These are phyloP conservation scores for Isabelozyma pseudorhagii DNA, from an alignment of 805 yeast species.

Conservation along the genomic window DNA sequence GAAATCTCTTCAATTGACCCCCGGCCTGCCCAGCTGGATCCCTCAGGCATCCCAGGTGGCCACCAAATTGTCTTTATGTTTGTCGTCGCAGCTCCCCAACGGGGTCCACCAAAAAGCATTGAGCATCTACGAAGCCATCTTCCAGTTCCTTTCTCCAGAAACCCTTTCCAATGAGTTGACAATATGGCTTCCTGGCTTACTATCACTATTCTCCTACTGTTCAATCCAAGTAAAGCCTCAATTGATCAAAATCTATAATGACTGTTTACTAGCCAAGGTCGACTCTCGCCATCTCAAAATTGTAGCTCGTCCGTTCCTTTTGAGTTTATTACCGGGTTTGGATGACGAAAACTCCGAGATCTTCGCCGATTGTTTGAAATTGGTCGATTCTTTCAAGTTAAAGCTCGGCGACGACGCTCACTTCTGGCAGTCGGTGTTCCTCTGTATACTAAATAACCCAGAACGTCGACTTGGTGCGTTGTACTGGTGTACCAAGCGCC, in stretches of 20 bases:
- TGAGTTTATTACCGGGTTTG: constrained; percentile 79
- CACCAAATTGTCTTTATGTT: constrained; percentile 69
- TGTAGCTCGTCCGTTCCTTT: constrained; percentile 64
- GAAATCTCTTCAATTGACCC: constrained; percentile 53
- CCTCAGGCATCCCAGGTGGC: constrained; percentile 71
- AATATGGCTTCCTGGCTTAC: constrained; percentile 89
- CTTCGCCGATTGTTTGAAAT: constrained; percentile 54
- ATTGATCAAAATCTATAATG: constrained; percentile 59
- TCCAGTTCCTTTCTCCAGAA: constrained; percentile 57
- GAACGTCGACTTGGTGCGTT: constrained; percentile 84
- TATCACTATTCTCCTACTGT: constrained; percentile 85
- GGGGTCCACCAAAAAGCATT: constrained; percentile 93
- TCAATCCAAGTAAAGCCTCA: constrained; percentile 85
- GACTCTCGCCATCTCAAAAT: constrained; percentile 40
- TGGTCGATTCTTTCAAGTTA: constrained; percentile 58
- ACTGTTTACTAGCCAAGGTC: constrained; percentile 48
- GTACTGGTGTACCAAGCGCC: constrained; percentile 62
- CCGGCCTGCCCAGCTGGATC: constrained; percentile 41
- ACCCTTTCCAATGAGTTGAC: constrained; percentile 54
- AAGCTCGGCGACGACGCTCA: constrained; percentile 63
- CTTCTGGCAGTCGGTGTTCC: constrained; percentile 83
- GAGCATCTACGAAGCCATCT: constrained; percentile 69
- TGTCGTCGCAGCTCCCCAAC: constrained; percentile 80
- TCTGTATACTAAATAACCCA: constrained; percentile 71
- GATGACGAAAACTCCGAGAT: constrained; percentile 92